A percentile compares a stretch with the other conserved stretches of the same genome.
Conservation (phyloP, 352 stramenopile species). For the Pythium dissimile region DNA sequence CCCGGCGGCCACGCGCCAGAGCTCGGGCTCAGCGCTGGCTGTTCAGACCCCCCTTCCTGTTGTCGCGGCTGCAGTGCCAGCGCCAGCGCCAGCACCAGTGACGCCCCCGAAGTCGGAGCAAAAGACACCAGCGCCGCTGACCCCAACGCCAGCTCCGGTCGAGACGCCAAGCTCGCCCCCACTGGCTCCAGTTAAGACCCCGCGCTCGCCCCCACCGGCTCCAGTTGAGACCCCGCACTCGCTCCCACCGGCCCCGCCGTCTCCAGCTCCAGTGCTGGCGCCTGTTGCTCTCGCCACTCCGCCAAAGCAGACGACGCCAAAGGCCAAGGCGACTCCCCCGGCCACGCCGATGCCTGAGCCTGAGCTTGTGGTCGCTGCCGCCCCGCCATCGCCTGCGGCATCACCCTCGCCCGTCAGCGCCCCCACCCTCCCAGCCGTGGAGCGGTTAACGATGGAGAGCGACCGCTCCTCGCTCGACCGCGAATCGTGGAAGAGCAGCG, state of each 20-base stretch:
- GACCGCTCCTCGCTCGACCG: constrained; percentile 3
- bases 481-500: constrained; percentile 20
- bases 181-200: too few species aligned
- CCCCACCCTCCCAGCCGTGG: not conserved
- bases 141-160: constrained; percentile 16
- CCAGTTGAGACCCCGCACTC: not conserved
- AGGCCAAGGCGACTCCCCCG: not conserved
- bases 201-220: constrained; percentile 1
- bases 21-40: not conserved
- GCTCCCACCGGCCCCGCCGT: not conserved
- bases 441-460: constrained; percentile 5
- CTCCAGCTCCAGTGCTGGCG: too few species aligned
- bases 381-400: not conserved
- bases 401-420: too few species aligned
- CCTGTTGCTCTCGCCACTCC: not conserved
- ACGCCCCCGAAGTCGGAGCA: not conserved
- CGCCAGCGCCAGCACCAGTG: not conserved
- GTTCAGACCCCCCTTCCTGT: too few species aligned
- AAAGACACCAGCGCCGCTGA: constrained; percentile 9
- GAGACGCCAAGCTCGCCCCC: too few species aligned
- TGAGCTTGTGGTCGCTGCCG: not conserved
- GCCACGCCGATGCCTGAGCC: not conserved
- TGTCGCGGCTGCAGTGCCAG: not conserved
- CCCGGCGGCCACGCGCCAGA: constrained; percentile 8
- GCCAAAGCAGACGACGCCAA: not conserved